Evolutionary conservation across 2,329 filamentous ascomycete genomes (phyloP), one percentile per base, ranked within the genome.

Genomic region (Aspergillus candidus): DNA sequence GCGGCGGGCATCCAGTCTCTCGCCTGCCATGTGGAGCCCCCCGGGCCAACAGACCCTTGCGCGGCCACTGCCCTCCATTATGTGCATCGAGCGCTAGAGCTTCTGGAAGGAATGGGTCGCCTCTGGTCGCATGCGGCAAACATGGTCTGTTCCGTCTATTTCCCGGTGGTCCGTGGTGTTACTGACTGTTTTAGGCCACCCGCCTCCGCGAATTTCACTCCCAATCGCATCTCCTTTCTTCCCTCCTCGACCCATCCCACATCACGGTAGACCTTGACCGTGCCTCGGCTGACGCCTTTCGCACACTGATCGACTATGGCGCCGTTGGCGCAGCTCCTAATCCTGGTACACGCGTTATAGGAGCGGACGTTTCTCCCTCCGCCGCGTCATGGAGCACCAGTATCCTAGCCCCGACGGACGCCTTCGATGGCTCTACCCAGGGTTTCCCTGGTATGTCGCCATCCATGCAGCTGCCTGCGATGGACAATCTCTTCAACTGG

Each of bases 261-360:
- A 14, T 55, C 4, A 41, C 33, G 7, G 48, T 54, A 27, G 54
- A 58, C 15, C 33, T 58, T 6, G 46, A 54, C 14, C 31, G 46
- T 18, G 41, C 38, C 7, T 47, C 47, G 1, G 44, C 53, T 13
- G 44, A 47, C 2, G 36, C 45, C 4, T 33, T 54, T 11, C 56
- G 54, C 51, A 50, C 56, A 22, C 57, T 58, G 53, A 46, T 57
- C 13, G 56, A 58, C 14, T 58, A 58, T 42, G 47, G 40, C 2
- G 51, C 45, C 11, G 17, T 55, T 10, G 50, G 52, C 7, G 22
- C 22, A 27, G 22, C 22, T 7, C 22, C 10, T 27, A 7, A 27
- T 3, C 22, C 22, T 27, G 22, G 22, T 27, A 27, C 22, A 10
- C 22, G 22, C 22, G 22, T 10, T 27, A 2, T 3, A 27, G 22